phyloP scores from a whole-genome alignment of 257 asterid species.

The Nicotiana knightiana region DNA sequence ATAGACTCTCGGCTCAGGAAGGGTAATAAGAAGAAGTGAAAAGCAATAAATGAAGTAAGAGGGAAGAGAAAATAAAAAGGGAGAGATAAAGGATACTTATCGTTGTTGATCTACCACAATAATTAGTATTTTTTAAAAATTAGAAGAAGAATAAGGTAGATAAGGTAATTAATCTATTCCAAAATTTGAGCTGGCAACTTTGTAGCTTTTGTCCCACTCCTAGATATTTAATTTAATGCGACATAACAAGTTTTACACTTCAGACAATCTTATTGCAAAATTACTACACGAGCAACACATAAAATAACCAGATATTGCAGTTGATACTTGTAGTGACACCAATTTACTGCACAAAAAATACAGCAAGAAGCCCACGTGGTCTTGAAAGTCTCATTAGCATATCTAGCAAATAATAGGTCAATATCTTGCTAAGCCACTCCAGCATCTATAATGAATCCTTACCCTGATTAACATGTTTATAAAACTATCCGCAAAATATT shows the following conservation, averaged over 20 bases:
- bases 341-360: not conserved
- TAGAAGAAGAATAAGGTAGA: not conserved
- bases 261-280: not conserved
- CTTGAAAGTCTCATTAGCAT: not conserved
- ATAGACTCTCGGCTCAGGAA: no score
- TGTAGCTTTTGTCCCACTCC: not conserved
- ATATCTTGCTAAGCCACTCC: not conserved
- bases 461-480: not conserved
- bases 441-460: not conserved
- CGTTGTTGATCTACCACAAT: not conserved
- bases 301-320: not conserved
- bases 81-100: not conserved
- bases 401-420: not conserved
- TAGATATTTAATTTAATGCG: not conserved
- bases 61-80: no score
- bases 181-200: not conserved
- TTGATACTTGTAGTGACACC: not conserved
- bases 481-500: not conserved
- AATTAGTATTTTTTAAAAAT: not conserved
- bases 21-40: no score
- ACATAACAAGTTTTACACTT: not conserved
- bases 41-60: no score
- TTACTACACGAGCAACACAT: not conserved
- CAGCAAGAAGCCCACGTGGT: not conserved
- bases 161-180: not conserved